Evolutionary conservation across 129 eudicot genomes (phyloP).

Genomic region (Artemisia argyi): DNA sequence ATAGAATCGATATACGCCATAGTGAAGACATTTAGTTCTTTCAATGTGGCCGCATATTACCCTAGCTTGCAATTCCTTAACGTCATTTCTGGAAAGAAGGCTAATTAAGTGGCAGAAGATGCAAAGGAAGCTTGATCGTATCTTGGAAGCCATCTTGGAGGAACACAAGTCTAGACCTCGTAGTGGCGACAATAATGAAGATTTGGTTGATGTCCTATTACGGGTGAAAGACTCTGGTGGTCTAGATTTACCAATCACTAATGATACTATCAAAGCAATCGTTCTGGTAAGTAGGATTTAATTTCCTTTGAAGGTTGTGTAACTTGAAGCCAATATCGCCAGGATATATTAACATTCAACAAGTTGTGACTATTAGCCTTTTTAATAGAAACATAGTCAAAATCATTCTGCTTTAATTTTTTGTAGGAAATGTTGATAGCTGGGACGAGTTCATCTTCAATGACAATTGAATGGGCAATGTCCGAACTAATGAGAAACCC

Average conservation of each 20-base stretch:
- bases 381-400: too few species aligned
- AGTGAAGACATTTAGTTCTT: constrained; percentile 29
- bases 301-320: too few species aligned
- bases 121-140: constrained; percentile 33
- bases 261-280: constrained; percentile 48
- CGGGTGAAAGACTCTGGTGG: constrained; percentile 35
- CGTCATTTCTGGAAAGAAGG: constrained; percentile 25
- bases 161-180: constrained; percentile 29
- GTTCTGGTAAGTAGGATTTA: constrained; percentile 30
- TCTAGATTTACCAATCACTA: constrained; percentile 23
- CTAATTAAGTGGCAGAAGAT: constrained; percentile 31
- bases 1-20: constrained; percentile 11
- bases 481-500: constrained; percentile 43
- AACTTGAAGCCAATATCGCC: too few species aligned
- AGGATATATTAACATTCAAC: too few species aligned
- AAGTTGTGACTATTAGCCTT: too few species aligned
- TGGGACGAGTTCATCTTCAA: constrained; percentile 41
- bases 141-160: constrained; percentile 33
- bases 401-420: too few species aligned
- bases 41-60: constrained; percentile 29
- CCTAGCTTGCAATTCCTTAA: constrained; percentile 33
- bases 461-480: constrained; percentile 41
- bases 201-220: constrained; percentile 46
- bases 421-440: constrained; percentile 43
- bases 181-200: constrained; percentile 21